phyloP scores from a whole-genome alignment of 78 protist species.

The Isochrysis galbana region DNA sequence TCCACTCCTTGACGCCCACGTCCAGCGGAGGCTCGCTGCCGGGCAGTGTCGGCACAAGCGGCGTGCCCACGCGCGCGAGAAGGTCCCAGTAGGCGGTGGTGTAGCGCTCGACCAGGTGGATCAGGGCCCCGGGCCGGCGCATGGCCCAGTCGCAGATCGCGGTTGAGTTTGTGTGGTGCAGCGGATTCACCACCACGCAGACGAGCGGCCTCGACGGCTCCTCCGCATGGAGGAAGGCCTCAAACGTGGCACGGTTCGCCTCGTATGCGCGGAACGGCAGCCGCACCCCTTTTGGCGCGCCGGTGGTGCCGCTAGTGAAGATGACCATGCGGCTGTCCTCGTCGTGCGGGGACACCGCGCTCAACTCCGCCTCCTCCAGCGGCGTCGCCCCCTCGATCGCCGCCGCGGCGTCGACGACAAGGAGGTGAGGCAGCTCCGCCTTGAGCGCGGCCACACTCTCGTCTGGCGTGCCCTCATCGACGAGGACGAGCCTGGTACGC shows the following conservation, averaged over 20 bases:
- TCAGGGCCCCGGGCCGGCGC: background rate
- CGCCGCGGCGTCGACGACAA: background rate
- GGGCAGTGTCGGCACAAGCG: background rate
- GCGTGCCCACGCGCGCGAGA: background rate
- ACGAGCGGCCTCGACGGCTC: background rate
- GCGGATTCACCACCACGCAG: background rate
- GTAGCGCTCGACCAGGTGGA: background rate
- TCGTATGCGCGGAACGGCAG: background rate
- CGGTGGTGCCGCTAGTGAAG: constrained; percentile 12
- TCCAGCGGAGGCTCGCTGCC: background rate
- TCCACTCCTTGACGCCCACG: background rate
- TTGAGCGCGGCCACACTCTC: background rate
- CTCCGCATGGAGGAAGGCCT: background rate
- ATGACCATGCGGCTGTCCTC: constrained; percentile 3
- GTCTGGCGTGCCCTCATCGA: background rate
- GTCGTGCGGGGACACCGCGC: too few species aligned
- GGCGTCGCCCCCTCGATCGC: too few species aligned
- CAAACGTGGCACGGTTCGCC: background rate
- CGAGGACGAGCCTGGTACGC: background rate
- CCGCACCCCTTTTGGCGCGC: background rate
- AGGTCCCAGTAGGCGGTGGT: background rate
- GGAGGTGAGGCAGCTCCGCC: background rate
- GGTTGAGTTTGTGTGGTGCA: constrained; percentile 25
- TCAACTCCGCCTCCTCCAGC: too few species aligned
- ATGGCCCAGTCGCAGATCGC: background rate